Evolutionary conservation across 768 basidiomycete genomes (phyloP).

Genomic region (Amanita rimosa): DNA sequence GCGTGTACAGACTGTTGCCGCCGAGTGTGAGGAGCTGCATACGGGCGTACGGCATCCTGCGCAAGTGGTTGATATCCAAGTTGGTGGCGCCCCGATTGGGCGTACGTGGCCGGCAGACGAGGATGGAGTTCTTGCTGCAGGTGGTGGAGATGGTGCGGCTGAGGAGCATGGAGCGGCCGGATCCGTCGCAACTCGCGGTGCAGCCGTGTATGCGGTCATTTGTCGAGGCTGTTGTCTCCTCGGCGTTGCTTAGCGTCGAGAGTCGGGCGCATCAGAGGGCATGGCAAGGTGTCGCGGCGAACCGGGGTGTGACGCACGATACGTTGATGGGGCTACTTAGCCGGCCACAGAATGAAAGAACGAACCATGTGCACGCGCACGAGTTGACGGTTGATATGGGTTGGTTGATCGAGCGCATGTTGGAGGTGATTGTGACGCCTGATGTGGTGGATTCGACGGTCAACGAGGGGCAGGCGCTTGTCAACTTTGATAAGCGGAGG

Average conservation of each 20-base stretch:
- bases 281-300: conserved; percentile 64
- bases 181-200: conserved; percentile 30
- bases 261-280: conserved; percentile 69
- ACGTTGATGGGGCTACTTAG: conserved; percentile 46
- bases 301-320: conserved; percentile 52
- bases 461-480: conserved; percentile 45
- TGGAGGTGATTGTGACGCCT: conserved; percentile 68
- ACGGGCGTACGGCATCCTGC: conserved; percentile 63
- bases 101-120: conserved; percentile 47
- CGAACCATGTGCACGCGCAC: conserved; percentile 21
- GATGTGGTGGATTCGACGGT: conserved; percentile 49
- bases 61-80: conserved; percentile 70
- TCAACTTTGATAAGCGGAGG: conserved; percentile 82
- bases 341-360: conserved; percentile 33
- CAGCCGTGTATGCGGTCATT: conserved; percentile 68
- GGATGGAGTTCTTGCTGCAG: conserved; percentile 63
- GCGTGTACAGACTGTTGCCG: conserved; percentile 63
- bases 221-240: conserved; percentile 64
- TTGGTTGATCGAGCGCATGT: conserved; percentile 73
- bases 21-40: conserved; percentile 68
- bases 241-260: conserved; percentile 71
- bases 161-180: conserved; percentile 35
- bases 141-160: conserved; percentile 67
- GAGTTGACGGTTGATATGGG: conserved; percentile 64
- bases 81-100: conserved; percentile 57